Evolutionary conservation across 2,329 filamentous ascomycete species (phyloP).

Genomic region (Aschersonia sp.): DNA sequence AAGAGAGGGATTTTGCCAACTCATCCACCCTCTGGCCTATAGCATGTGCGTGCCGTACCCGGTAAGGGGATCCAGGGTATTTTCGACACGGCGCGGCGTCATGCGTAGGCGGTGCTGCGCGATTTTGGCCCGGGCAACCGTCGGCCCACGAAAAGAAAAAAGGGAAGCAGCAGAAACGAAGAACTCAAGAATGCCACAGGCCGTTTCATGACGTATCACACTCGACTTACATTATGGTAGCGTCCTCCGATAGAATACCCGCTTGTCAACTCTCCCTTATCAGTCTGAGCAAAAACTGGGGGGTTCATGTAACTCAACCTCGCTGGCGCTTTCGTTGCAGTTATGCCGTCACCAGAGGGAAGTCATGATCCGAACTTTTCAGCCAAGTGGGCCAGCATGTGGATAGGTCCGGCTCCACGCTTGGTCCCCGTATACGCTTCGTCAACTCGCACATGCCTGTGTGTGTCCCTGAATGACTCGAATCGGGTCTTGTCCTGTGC

Average conservation of each 20-base stretch:
- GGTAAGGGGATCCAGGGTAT: neutral
- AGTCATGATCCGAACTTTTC: constrained; percentile 3
- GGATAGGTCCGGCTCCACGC: constrained; percentile 6
- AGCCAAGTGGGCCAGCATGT: constrained; percentile 8
- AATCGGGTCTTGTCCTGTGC: neutral
- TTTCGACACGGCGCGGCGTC: neutral
- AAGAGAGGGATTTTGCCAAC: neutral
- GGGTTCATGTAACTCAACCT: neutral
- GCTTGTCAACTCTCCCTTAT: neutral
- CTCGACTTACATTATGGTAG: neutral
- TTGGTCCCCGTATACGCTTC: neutral
- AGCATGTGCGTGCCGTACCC: neutral
- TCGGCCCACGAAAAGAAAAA: too few species aligned
- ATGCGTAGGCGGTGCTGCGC: neutral
- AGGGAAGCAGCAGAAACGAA: too few species aligned
- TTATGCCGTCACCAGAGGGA: constrained; percentile 3
- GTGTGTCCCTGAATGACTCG: neutral
- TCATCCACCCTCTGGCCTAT: neutral
- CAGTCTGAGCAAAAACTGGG: neutral
- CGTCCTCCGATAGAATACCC: neutral
- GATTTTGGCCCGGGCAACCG: too few species aligned
- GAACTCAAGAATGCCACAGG: too few species aligned
- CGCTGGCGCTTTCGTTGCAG: neutral
- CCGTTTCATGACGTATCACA: neutral
- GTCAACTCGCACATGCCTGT: neutral